Evolutionary conservation across 2,329 filamentous ascomycete species (phyloP).

Genomic region (Coccinonectria pachysandricola): DNA sequence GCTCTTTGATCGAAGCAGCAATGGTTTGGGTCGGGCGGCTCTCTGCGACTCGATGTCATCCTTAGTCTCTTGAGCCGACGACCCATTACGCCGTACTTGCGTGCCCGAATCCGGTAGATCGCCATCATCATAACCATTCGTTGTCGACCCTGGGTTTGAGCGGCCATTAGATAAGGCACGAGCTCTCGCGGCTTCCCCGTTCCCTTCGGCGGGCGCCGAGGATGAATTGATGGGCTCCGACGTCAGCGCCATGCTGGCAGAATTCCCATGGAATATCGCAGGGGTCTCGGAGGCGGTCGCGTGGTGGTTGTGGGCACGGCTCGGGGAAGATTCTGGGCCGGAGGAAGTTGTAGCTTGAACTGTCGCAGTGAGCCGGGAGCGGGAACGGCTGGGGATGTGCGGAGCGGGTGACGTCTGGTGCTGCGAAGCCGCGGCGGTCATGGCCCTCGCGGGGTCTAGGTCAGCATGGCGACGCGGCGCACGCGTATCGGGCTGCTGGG

Average conservation of each 20-base stretch:
- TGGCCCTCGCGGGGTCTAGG: slow-evolving; percentile 13
- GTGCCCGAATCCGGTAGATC: slow-evolving; percentile 36
- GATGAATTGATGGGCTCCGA: slow-evolving; percentile 23
- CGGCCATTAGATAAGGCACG: slow-evolving; percentile 18
- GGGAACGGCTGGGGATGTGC: slow-evolving; percentile 12
- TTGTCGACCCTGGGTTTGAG: slow-evolving; percentile 19
- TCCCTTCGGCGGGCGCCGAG: slow-evolving; percentile 17
- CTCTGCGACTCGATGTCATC: slow-evolving; percentile 27
- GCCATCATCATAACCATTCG: slow-evolving; percentile 18
- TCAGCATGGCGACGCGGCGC: slow-evolving; percentile 14
- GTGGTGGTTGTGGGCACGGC: slow-evolving; percentile 12
- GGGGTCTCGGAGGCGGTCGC: slow-evolving; percentile 12
- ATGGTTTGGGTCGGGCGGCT: slow-evolving; percentile 35
- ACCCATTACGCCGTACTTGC: slow-evolving; percentile 31
- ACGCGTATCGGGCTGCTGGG: no score
- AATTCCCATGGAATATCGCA: slow-evolving; percentile 13
- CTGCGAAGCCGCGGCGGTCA: slow-evolving; percentile 17
- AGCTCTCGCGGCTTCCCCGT: slow-evolving; percentile 22
- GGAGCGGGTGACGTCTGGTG: slow-evolving; percentile 18
- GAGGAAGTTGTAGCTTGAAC: slow-evolving; percentile 14
- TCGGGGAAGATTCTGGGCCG: slow-evolving; percentile 13
- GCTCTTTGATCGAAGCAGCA: slow-evolving; percentile 47
- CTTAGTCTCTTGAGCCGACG: slow-evolving; percentile 13
- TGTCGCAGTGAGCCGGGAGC: slow-evolving; percentile 3
- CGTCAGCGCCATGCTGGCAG: slow-evolving; percentile 23